Base-by-base conservation (phyloP, 108 stramenopile species). In the Stephanodiscus minutulus region DNA sequence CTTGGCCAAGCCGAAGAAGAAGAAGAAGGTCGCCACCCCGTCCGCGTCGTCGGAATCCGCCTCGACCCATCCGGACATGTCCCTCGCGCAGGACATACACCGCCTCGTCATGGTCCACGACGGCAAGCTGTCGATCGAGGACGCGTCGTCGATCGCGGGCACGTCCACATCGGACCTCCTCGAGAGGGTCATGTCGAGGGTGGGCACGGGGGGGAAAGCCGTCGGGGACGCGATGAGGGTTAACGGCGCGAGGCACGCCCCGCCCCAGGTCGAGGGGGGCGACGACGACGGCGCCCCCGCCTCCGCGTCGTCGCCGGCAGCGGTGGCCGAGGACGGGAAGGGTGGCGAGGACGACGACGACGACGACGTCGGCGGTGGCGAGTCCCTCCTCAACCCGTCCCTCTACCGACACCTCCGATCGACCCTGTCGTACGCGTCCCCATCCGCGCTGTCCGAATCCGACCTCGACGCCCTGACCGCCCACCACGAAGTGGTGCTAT, bases 31-130 rank as follows among this genome's bases (percentile, higher is more conserved):
- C 72, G 62, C 29, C 72, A 67, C 64, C 5, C 86, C 88, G 24
- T 88, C 88, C 50, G 90, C 88, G 24, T 85, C 87, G 8, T 84
- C 83, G 29, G 90, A 91, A 59, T 53, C 83, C 5, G 86, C 91
- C n/a, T 79, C 91, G 22, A 69, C 63, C 8, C 87, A 91, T 76
- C 94, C 94, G 18, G 80, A 88, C 62, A 92, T 92, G 91, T 68
- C 68, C 15, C 70, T 95, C 13, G 79, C 80, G 12, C 91, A 91
- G 72, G 67, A 85, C 22, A 89, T 91, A 22, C 93, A 94, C 54
- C 80, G 85, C 46, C 70, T 86, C n/a, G 61, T 70, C 67, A 76
- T 78, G 72, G 41, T 86, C 1, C 69, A 63, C 61, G 63, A 50
- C 28, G 72, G 74, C 0, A 69, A 70, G 13, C 55, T 85, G n/a